Evolutionary conservation across 129 eudicot species (phyloP).

Genomic region (Calendula officinalis): DNA sequence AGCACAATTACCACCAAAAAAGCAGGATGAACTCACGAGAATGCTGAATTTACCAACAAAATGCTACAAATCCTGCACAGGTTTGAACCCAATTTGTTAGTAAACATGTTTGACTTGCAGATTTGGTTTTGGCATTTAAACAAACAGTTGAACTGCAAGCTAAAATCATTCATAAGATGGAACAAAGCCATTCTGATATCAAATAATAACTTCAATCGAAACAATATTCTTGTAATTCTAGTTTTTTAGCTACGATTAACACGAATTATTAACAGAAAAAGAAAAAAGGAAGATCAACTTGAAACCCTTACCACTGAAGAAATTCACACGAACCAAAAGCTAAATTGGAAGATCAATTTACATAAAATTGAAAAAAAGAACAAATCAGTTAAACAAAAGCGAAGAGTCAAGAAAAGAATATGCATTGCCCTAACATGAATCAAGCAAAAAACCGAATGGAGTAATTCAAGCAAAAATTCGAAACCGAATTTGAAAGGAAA

Average conservation of each 20-base stretch:
- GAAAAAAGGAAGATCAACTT: neutral
- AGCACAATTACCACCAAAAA: slow-evolving; percentile 1
- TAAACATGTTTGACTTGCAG: neutral
- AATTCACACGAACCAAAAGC: neutral
- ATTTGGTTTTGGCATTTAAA: slow-evolving; percentile 16
- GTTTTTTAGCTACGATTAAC: neutral
- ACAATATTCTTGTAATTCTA: neutral
- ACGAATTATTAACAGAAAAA: neutral
- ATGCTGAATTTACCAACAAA: slow-evolving; percentile 18
- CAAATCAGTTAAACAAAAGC: neutral
- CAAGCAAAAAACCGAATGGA: slow-evolving; percentile 22
- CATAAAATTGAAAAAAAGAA: neutral
- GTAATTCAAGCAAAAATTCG: neutral
- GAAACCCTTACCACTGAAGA: slow-evolving; percentile 9
- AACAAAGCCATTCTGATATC: slow-evolving; percentile 3
- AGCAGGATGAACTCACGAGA: slow-evolving; percentile 5
- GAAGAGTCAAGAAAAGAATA: slow-evolving; percentile 29
- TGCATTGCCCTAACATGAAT: slow-evolving; percentile 32
- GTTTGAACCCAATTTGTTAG: neutral
- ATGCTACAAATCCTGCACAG: slow-evolving; percentile 16
- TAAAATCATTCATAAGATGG: neutral
- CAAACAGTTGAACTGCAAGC: slow-evolving; percentile 22
- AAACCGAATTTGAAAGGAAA: neutral
- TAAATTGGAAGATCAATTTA: neutral
- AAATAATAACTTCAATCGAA: neutral